These are phyloP conservation scores for Trichocomaceae sp. DNA, from an alignment of 2,329 filamentous ascomycete species.

Conservation along the genomic window DNA sequence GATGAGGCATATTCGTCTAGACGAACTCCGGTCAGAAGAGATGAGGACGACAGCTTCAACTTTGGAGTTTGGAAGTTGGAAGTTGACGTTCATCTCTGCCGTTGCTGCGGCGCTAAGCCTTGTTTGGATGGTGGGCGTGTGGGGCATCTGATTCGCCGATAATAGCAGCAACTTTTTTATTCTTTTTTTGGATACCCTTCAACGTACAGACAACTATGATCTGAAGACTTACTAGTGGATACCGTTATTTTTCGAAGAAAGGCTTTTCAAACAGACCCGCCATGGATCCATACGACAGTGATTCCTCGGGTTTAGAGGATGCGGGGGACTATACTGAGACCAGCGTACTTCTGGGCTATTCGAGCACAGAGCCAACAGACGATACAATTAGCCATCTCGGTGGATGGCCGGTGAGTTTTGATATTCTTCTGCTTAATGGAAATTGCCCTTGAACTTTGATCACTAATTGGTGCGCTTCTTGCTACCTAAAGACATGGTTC, in stretches of 20 bases:
- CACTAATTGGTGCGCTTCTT: neutral
- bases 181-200: neutral
- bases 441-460: neutral
- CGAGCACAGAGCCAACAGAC: conserved; percentile 68
- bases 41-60: neutral
- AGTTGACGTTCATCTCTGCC: neutral
- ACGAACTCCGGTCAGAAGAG: neutral
- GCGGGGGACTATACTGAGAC: conserved; percentile 55
- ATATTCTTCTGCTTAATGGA: neutral
- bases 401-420: conserved; percentile 66
- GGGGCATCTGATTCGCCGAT: neutral
- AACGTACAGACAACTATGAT: too few relatives aligned
- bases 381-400: conserved; percentile 85
- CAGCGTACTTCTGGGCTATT: conserved; percentile 83
- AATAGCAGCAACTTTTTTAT: neutral
- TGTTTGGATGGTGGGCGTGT: neutral
- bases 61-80: too few relatives aligned
- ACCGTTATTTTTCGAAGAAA: neutral
- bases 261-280: neutral
- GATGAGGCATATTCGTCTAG: neutral
- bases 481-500: conserved; percentile 66
- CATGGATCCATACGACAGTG: conserved; percentile 80
- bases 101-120: neutral
- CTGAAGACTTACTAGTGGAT: neutral
- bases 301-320: conserved; percentile 65